phyloP scores from a whole-genome alignment of 495 filamentous ascomycete genomes.

The Corynascus novoguineensis region DNA sequence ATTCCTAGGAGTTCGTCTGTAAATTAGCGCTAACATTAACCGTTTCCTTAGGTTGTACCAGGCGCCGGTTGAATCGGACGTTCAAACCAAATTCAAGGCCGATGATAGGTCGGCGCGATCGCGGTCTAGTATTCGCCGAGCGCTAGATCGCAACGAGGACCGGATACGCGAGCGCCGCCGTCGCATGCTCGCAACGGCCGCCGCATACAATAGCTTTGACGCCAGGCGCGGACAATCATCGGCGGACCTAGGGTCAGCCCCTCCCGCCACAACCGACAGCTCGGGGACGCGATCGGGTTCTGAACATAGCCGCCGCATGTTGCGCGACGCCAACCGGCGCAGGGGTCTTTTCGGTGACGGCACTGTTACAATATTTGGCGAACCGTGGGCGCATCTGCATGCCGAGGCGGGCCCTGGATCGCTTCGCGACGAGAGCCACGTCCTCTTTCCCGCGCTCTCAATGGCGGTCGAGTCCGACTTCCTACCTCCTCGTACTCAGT shows the following conservation, averaged over 20 bases:
- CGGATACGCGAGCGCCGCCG: constrained; percentile 37
- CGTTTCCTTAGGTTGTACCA: constrained; percentile 44
- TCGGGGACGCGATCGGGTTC: constrained; percentile 7
- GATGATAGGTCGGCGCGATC: constrained; percentile 49
- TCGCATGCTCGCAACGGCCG: constrained; percentile 21
- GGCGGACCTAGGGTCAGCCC: background rate
- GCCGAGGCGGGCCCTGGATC: constrained; percentile 19
- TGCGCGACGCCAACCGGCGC: constrained; percentile 20
- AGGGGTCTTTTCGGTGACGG: constrained; percentile 24
- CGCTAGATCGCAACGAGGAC: constrained; percentile 23
- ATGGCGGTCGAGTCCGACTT: constrained; percentile 23
- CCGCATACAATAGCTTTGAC: constrained; percentile 18
- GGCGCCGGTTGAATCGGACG: constrained; percentile 51
- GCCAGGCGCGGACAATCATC: constrained; percentile 4
- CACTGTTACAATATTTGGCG: constrained; percentile 26
- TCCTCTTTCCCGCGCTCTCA: background rate
- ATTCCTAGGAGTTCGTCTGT: background rate
- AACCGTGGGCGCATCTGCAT: constrained; percentile 28
- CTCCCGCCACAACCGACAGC: constrained; percentile 12
- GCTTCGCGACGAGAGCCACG: constrained; percentile 10
- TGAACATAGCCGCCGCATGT: constrained; percentile 12
- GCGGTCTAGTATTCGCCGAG: constrained; percentile 68
- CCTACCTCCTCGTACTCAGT: constrained; percentile 1
- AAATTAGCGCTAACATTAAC: constrained; percentile 19
- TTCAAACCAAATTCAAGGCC: constrained; percentile 49